Evolutionary conservation across 768 basidiomycete species (phyloP), one percentile per base, ranked within the genome.

Genomic region (Melanogaster broomeanus): DNA sequence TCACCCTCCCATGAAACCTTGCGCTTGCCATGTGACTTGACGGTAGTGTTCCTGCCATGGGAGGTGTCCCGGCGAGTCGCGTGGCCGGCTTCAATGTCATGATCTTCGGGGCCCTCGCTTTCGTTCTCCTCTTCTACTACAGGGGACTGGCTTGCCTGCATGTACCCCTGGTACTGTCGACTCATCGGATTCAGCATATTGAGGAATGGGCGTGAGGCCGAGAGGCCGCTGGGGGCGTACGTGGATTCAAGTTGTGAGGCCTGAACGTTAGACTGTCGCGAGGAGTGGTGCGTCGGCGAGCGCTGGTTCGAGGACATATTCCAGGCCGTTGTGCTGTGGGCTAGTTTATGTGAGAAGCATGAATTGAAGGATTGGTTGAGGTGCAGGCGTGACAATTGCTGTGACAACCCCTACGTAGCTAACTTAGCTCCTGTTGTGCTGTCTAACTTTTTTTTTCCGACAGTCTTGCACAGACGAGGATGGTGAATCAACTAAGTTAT

Each of bases 111-210:
- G 19, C 71, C 63, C 50, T 78, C 77, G 47, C 63, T 69, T 43
- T 72, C 73, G 52, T 75, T 72, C 49, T 83, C 83, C 33, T 88
- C 87, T 64, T 92, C 90, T 59, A 91, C 88, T 53, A 91, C 69
- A 3, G 87, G 72, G 25, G 82, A 85, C 64, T 88, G 87, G 63
- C 77, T 84, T 28, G 88, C 87, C 56, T 83, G 87, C 16, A 76
- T 75, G 66, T 93, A 93, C 7, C 89, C 90, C 55, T 84, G 83
- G 64, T 91, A 83, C 28, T 77, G 71, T 56, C 83, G 80, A 55
- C 81, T 82, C 77, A 89, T 85, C 33, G 90, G 88, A 65, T 92
- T 93, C 31, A 93, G 74, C 79, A 89, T 83, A 68, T 82, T 84
- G 60, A 92, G 83, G 62, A 93, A 90, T 1, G 89, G 86, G 28